Evolutionary conservation across 2,329 filamentous ascomycete genomes (phyloP).

Genomic region (Seiridium unicorne): DNA sequence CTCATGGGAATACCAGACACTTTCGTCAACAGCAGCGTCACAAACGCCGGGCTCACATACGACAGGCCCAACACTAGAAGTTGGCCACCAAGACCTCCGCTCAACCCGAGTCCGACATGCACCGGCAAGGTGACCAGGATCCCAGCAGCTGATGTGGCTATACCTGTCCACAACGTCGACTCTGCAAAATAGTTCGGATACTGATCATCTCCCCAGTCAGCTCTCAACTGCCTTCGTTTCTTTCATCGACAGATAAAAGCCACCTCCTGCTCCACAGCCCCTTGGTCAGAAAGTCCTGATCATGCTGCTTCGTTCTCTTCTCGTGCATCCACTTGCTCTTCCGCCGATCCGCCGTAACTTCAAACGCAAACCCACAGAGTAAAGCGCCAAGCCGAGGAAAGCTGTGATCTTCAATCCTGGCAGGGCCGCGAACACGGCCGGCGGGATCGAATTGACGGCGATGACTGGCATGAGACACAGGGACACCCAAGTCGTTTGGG

Average conservation of each 20-base stretch:
- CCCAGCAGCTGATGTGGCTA: conserved; percentile 58
- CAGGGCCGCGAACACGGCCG: conserved; percentile 48
- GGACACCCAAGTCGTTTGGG: conserved; percentile 67
- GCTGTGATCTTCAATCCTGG: conserved; percentile 50
- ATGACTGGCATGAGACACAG: conserved; percentile 66
- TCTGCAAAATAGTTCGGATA: conserved; percentile 73
- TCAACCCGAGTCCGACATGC: conserved; percentile 56
- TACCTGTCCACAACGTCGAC: conserved; percentile 65
- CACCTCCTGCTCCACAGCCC: conserved; percentile 60
- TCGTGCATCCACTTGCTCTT: conserved; percentile 61
- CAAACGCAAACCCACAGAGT: conserved; percentile 58
- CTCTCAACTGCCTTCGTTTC: too few species aligned
- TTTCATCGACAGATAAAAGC: conserved; percentile 10
- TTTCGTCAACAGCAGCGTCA: conserved; percentile 61
- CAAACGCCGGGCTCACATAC: conserved; percentile 62
- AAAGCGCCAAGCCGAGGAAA: conserved; percentile 56
- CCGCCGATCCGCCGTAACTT: conserved; percentile 62
- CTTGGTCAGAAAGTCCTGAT: conserved; percentile 63
- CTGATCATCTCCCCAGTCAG: conserved; percentile 35
- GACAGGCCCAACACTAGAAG: conserved; percentile 40
- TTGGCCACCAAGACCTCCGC: conserved; percentile 33
- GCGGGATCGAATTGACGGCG: conserved; percentile 60
- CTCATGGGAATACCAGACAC: conserved; percentile 64
- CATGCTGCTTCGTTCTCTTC: conserved; percentile 64
- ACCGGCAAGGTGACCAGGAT: conserved; percentile 53